Evolutionary conservation across 1,284 basidiomycete genomes (phyloP).

Genomic region (Fomitopsis schrenkii): DNA sequence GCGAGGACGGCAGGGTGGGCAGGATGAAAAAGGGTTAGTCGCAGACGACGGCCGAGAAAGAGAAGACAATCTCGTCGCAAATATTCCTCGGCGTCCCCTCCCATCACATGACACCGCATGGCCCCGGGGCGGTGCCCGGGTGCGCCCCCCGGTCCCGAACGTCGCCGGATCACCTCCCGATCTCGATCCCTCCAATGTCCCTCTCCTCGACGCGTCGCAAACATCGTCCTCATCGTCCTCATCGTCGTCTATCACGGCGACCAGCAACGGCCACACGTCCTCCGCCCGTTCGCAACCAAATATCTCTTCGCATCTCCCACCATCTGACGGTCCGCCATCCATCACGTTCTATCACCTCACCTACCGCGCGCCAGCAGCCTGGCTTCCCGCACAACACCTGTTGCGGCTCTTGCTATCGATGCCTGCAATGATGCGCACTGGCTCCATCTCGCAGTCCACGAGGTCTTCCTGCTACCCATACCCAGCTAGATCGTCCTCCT

Average conservation of each 20-base stretch:
- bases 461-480: neutral
- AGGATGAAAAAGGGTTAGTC: neutral
- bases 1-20: neutral
- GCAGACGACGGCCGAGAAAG: neutral
- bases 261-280: neutral
- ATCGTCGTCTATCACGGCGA: neutral
- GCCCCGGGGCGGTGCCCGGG: neutral
- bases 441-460: neutral
- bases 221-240: neutral
- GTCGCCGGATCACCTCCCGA: neutral
- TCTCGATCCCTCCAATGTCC: neutral
- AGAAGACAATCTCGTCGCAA: neutral
- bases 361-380: neutral
- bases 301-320: neutral
- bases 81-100: neutral
- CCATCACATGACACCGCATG: neutral
- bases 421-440: neutral
- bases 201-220: neutral
- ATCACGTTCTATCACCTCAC: slow-evolving; percentile 1
- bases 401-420: slow-evolving; percentile 1
- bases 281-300: neutral
- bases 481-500: neutral
- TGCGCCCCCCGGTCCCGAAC: neutral
- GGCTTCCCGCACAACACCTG: slow-evolving; percentile 1
- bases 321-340: neutral